Evolutionary conservation across 768 basidiomycete genomes (phyloP), one percentile per base, ranked within the genome.

Genomic region (Fistulinella prunicolor): DNA sequence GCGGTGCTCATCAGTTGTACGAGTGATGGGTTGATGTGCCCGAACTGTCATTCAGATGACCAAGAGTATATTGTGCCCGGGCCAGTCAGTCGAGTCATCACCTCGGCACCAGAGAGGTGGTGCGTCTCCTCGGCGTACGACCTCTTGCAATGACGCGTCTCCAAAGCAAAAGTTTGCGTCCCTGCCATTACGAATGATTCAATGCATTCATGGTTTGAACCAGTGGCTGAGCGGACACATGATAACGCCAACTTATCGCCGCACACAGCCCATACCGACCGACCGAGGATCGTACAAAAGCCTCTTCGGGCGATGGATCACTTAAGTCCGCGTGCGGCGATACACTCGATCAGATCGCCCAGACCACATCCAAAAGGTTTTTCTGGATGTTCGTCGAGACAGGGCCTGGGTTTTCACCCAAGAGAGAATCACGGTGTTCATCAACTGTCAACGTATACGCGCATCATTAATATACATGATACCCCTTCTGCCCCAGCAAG

Each of bases 161-260:
- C 6, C 24, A n/a, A n/a, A 20, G 10, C 12, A 24, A 22, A 26
- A 34, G 37, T 26, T 21, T 38, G 30, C 26, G 20, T 28, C 28
- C 32, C 14, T 20, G 23, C 23, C 12, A 40, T 13, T n/a, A 39
- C 34, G 22, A 20, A 38, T 10, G 14, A 34, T 46, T 42, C 32
- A 20, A 20, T 9, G 8, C 16, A 6, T 34, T 9, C 39, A 9
- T 28, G 22, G 22, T 28, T 28, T 19, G 21, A 21, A 12, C 34
- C n/a, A n/a, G n/a, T n/a, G n/a, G n/a, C n/a, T n/a, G n/a, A 39
- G 20, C 19, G 20, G 34, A 2, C 12, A 10, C 6, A 42, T 10
- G 39, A 49, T 17, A 38, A 40, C 16, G 10, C 49, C 51, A 14
- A 34, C 36, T n/a, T 47, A 60, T 50, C 55, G n/a, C 59, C 58